Evolutionary conservation across 129 eudicot species (phyloP).

Genomic region (Smallanthus sonchifolius): DNA sequence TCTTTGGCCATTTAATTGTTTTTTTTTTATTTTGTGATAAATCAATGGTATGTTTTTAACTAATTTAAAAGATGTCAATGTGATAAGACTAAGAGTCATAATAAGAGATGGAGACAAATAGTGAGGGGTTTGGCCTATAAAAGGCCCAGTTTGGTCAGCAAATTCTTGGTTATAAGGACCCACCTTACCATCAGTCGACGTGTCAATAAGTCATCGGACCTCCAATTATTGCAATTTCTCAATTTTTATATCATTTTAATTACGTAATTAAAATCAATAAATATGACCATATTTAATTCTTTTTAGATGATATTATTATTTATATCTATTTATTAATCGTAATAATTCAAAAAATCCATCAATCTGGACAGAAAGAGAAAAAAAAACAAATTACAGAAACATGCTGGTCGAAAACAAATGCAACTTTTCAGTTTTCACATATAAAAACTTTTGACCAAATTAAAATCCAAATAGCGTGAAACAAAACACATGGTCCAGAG

Average conservation of each 20-base stretch:
- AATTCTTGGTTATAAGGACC: slow-evolving; percentile 9
- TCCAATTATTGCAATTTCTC: background rate
- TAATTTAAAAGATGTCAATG: no score
- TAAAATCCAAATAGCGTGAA: background rate
- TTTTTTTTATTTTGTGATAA: no score
- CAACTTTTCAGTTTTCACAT: background rate
- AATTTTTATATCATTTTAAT: background rate
- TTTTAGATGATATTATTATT: background rate
- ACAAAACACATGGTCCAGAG: background rate
- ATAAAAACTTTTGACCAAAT: background rate
- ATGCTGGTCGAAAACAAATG: background rate
- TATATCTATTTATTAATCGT: background rate
- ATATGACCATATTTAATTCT: background rate
- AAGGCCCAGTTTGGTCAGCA: slow-evolving; percentile 7
- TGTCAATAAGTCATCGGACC: background rate
- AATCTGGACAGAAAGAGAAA: background rate
- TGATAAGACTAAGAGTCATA: no score
- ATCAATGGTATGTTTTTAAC: no score
- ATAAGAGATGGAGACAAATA: no score
- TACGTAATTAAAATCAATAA: background rate
- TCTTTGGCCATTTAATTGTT: no score
- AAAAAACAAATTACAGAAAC: background rate
- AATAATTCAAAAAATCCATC: background rate
- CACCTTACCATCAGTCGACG: slow-evolving; percentile 6
- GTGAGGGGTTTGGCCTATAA: slow-evolving; percentile 8